Evolutionary conservation across 805 yeast genomes (phyloP), one percentile per base, ranked within the genome.

Genomic region (Maudiozyma barnettii): DNA sequence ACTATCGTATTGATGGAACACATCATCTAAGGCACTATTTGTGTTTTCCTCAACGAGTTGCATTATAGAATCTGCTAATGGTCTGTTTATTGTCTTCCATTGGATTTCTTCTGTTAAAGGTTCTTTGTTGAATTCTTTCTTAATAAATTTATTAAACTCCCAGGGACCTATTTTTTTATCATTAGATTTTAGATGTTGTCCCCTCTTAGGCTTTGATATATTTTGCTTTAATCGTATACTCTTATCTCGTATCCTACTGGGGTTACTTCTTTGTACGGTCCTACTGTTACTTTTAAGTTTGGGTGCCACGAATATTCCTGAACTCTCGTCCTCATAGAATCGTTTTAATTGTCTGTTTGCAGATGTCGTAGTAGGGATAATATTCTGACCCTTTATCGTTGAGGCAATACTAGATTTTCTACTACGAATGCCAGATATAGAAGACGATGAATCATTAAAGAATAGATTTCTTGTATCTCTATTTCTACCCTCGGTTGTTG

Each of bases 21-120:
- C 54, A 33, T 52, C 48, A 19, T 58, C 58, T 23, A 62, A 42
- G 1, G 64, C 53, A 19, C 48, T 39, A 21, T 52, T 56, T 9
- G 55, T 47, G 49, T 61, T 55, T 5, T 53, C 57, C 49, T 60
- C 64, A 6, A 60, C 16, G 14, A 63, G 38, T 43, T 54, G 56
- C 22, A 53, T 50, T 4, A 63, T 51, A 5, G 53, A 47, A 8
- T 47, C 36, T 6, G 54, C 29, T 51, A 61, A 45, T 5, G 46
- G 41, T 22, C 44, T 53, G 1, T 61, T 50, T 4, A 63, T 62
- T 38, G 48, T 48, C 38, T 49, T 57, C 65, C 65, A 60, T 22
- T 49, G 51, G 40, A 50, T 51, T 18, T 58, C 47, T 26, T 54
- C 56, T 9, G 13, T 14, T 14, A 33, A 8, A 18, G 39, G 22